Evolutionary conservation across 345 rosid species (phyloP).

Genomic region (Corchorus olitorius): DNA sequence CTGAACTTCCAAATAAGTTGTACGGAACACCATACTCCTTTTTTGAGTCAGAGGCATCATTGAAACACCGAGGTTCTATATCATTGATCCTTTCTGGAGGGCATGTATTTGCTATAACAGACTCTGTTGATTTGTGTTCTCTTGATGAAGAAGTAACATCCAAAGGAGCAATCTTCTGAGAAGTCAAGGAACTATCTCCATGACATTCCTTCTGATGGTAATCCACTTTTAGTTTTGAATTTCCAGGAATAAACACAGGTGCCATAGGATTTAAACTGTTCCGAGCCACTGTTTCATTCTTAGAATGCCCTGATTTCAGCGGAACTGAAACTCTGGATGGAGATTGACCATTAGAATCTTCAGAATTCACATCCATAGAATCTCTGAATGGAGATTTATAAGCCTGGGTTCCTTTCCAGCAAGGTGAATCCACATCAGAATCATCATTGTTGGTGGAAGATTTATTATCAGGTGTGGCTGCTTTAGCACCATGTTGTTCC

Average conservation of each 20-base stretch:
- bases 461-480: slow-evolving; percentile 23
- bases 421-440: slow-evolving; percentile 67
- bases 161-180: slow-evolving; percentile 35
- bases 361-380: slow-evolving; percentile 18
- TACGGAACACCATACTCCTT: slow-evolving; percentile 15
- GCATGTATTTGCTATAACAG: background rate
- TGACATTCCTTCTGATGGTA: slow-evolving; percentile 26
- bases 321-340: slow-evolving; percentile 18
- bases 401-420: slow-evolving; percentile 56
- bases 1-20: slow-evolving; percentile 13
- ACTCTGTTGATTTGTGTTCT: background rate
- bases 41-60: slow-evolving; percentile 20
- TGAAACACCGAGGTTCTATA: slow-evolving; percentile 11
- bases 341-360: slow-evolving; percentile 22
- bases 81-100: slow-evolving; percentile 29
- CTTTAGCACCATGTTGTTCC: slow-evolving; percentile 27
- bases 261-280: slow-evolving; percentile 53
- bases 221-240: slow-evolving; percentile 30
- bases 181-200: slow-evolving; percentile 25
- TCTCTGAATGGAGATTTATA: slow-evolving; percentile 14
- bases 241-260: slow-evolving; percentile 49
- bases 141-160: slow-evolving; percentile 5
- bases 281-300: slow-evolving; percentile 28
- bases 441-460: slow-evolving; percentile 31
- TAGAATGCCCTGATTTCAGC: slow-evolving; percentile 17